Evolutionary conservation across 2,329 filamentous ascomycete species (phyloP).

Genomic region (Colletotrichum horii): DNA sequence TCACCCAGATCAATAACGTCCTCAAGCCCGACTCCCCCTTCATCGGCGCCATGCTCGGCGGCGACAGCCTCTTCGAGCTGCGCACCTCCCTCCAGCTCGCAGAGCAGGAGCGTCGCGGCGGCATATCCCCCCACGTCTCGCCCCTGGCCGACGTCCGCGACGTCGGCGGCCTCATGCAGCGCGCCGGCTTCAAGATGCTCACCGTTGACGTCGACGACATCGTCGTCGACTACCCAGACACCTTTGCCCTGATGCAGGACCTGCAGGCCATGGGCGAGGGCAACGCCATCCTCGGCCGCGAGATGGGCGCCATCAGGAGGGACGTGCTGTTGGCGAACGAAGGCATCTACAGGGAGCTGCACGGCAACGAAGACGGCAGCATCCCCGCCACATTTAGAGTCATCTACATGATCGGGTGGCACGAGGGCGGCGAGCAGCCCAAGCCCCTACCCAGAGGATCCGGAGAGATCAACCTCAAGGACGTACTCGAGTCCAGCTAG

Average conservation of each 20-base stretch:
- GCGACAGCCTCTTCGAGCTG: constrained; percentile 91
- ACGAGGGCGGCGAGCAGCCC: constrained; percentile 78
- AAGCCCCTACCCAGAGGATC: constrained; percentile 84
- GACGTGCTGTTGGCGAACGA: constrained; percentile 89
- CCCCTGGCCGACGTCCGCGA: constrained; percentile 92
- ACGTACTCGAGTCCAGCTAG: constrained; percentile 65
- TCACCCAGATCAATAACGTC: constrained; percentile 83
- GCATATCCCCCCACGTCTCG: constrained; percentile 88
- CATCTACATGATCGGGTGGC: constrained; percentile 99
- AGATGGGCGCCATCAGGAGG: constrained; percentile 76
- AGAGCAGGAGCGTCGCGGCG: constrained; percentile 88
- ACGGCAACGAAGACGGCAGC: constrained; percentile 79
- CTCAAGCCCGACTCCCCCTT: constrained; percentile 92
- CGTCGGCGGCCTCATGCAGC: constrained; percentile 83
- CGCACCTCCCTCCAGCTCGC: constrained; percentile 92
- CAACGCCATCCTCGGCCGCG: constrained; percentile 86
- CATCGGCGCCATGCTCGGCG: constrained; percentile 94
- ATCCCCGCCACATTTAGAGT: constrained; percentile 92
- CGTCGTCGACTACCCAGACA: constrained; percentile 90
- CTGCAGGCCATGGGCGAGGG: constrained; percentile 95
- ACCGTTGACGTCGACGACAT: constrained; percentile 98
- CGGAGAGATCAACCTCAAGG: constrained; percentile 86
- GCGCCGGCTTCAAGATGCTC: constrained; percentile 91
- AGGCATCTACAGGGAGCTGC: constrained; percentile 85
- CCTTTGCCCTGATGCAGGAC: constrained; percentile 90